Base-by-base conservation (phyloP, 2,329 filamentous ascomycete species). In the Aspergillus jensenii region DNA sequence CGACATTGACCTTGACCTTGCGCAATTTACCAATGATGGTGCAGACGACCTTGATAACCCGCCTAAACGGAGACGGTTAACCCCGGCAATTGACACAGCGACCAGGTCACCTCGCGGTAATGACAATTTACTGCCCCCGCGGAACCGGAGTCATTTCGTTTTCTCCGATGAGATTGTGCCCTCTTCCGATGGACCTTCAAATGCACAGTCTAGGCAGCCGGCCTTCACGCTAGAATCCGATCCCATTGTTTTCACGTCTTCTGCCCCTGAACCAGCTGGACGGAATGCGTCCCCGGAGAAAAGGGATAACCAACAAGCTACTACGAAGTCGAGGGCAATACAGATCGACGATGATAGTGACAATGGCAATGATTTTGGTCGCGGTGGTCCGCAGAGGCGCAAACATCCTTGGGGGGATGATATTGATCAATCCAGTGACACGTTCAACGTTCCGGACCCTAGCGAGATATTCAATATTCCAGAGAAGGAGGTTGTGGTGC, bases 221-320 rank as follows among this genome's bases (percentile, higher is more conserved):
- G 44, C 33, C 14, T 62, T 64, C 60, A 58, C 66, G 27, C 61
- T 66, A 31, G 68, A 72, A 4, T 74, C 70, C 2, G 78, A 79
- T 62, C 74, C 76, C 2, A 78, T 79, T 59, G 64, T 72, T 4
- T 77, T 77, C 54, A 78, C 76, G 1, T 80, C 77, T 5, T 76
- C 77, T 17, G 71, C 71, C 0, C 71, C 68, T 4, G 67, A 73
- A 48, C 67, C 62, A 15, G 54, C 47, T 6, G 46, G 41, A 3
- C 15, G 46, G 14, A 23, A 52, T 11, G 50, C 53, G n/a, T 33
- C 47, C 6, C 46, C 56, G 45, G 54, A 11, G 7, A 55, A 21
- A 15, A 55, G 35, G 14, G 40, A 56, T 6, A 21, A 47, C 21
- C 43, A 48, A 3, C 43, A 14, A 21, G 37, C 39, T 5, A 59